Base-by-base conservation (phyloP, 2,329 filamentous ascomycete genomes). In the Coleophoma cylindrospora region DNA sequence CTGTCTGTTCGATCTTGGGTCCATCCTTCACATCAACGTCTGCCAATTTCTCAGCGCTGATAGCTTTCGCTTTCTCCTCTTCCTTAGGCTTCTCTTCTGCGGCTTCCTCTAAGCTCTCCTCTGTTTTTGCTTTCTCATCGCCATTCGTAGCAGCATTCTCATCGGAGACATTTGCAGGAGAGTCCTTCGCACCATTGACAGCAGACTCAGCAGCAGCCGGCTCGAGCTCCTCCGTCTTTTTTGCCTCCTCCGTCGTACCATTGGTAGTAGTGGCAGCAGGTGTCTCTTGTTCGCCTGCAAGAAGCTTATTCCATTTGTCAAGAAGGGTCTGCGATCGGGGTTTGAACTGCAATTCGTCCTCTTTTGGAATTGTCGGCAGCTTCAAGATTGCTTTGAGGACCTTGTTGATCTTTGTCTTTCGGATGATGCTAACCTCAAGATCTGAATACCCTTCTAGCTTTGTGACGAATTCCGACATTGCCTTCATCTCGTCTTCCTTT, bases 381-480 rank as follows among this genome's bases (percentile, higher is more conserved):
- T 96, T 96, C 62, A 96, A 75, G 58, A 99, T 94, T 4, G 87
- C 91, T 74, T 95, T 96, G 50, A 99, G 79, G 11, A 99, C 92
- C 74, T 99, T 99, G 81, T 97, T 92, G 70, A 99, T 96, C 78
- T 97, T 99, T 54, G 94, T 99, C 13, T 74, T 76, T 56, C 89
- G 84, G 62, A 97, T 96, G 61, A 96, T 94, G 57, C 84, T 83
- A 32, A 88, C 89, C 66, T 97, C 92, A 4, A 97, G 80, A 57
- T 95, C 88, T 1, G 81, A 73, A 76, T 83, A 86, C 8, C 76
- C 80, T 71, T 99, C 94, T 6, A 99, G 80, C 68, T 95, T 89
- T 32, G 77, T 79, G 50, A 95, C 76, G 62, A 84, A 89, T 15
- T 88, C 85, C 4, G 84, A 84, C 85, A 94, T 91, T 44, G 74